phyloP scores from a whole-genome alignment of 352 stramenopile genomes.

The Phytophthora citrophthora region DNA sequence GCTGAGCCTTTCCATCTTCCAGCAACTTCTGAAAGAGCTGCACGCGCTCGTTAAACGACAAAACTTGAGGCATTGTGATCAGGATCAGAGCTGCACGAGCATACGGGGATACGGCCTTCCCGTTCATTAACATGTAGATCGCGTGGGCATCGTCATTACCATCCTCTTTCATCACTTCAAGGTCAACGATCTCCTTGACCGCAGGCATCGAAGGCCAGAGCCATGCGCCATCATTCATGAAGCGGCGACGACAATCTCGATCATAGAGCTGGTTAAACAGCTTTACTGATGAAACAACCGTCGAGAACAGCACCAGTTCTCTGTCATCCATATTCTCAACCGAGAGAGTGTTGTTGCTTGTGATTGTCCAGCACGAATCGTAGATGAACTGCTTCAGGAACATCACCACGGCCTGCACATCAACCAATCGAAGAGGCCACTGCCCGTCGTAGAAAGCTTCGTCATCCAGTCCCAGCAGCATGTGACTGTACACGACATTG shows the following conservation, averaged over 20 bases:
- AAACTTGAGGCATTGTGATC: slow-evolving; percentile 78
- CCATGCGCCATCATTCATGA: slow-evolving; percentile 57
- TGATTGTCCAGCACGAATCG: slow-evolving; percentile 67
- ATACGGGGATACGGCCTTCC: slow-evolving; percentile 37
- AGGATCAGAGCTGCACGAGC: slow-evolving; percentile 62
- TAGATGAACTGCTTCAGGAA: slow-evolving; percentile 77
- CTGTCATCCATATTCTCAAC: slow-evolving; percentile 27
- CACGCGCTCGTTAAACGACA: slow-evolving; percentile 82
- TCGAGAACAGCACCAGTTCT: slow-evolving; percentile 47
- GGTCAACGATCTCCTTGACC: slow-evolving; percentile 68
- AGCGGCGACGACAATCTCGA: slow-evolving; percentile 62
- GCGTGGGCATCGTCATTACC: slow-evolving; percentile 46
- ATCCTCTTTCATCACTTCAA: slow-evolving; percentile 71
- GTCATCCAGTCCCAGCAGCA: slow-evolving; percentile 69
- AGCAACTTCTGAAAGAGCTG: slow-evolving; percentile 77
- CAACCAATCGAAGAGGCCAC: slow-evolving; percentile 54
- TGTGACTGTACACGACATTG: slow-evolving; percentile 71
- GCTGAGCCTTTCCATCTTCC: slow-evolving; percentile 60
- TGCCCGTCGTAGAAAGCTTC: slow-evolving; percentile 71
- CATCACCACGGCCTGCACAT: slow-evolving; percentile 51
- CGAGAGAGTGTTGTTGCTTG: slow-evolving; percentile 21
- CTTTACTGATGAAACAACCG: slow-evolving; percentile 68
- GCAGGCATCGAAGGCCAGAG: slow-evolving; percentile 76
- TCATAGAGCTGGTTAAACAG: slow-evolving; percentile 86
- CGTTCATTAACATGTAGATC: slow-evolving; percentile 55